phyloP scores from a whole-genome alignment of 352 stramenopile species.

The Pythium phragmitis region DNA sequence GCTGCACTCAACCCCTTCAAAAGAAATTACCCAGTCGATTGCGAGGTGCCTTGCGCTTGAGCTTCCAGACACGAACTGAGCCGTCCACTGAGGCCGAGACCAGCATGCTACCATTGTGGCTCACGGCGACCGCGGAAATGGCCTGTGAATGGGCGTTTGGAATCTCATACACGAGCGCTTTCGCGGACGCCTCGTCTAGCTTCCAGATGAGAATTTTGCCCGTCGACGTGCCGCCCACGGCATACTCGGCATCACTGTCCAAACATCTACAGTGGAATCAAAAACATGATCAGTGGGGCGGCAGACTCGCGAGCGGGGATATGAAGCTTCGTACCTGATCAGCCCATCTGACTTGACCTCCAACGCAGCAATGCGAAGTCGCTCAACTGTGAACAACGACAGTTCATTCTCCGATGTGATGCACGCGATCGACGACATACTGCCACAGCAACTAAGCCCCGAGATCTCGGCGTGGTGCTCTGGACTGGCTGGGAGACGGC shows the following conservation, averaged over 20 bases:
- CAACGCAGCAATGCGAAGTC: conserved; percentile 56
- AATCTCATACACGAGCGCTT: conserved; percentile 74
- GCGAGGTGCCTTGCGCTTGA: conserved; percentile 60
- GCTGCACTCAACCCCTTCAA: conserved; percentile 7
- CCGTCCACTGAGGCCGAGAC: conserved; percentile 62
- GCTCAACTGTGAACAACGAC: conserved; percentile 60
- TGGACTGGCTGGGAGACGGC: conserved; percentile 56
- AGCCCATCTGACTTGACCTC: conserved; percentile 58
- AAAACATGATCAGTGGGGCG: not conserved
- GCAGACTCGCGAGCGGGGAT: too few species aligned
- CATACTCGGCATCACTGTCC: conserved; percentile 77
- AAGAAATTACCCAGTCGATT: conserved; percentile 62
- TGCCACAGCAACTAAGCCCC: conserved; percentile 64
- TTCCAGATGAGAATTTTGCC: conserved; percentile 85
- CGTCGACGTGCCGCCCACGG: conserved; percentile 66
- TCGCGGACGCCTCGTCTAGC: conserved; percentile 60
- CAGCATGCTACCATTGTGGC: conserved; percentile 50
- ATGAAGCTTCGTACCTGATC: conserved; percentile 42
- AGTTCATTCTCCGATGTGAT: conserved; percentile 73
- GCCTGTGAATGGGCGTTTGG: conserved; percentile 62
- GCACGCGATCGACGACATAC: conserved; percentile 49
- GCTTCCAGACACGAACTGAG: conserved; percentile 74
- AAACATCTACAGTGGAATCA: conserved; percentile 46
- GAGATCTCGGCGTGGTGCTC: conserved; percentile 55
- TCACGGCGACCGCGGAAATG: conserved; percentile 66